Percentiles rank a stretch among this genome's conserved stretches.
These are phyloP conservation scores for Aspergillus mulundensis DNA, from an alignment of 495 filamentous ascomycete genomes.

Conservation along the genomic window DNA sequence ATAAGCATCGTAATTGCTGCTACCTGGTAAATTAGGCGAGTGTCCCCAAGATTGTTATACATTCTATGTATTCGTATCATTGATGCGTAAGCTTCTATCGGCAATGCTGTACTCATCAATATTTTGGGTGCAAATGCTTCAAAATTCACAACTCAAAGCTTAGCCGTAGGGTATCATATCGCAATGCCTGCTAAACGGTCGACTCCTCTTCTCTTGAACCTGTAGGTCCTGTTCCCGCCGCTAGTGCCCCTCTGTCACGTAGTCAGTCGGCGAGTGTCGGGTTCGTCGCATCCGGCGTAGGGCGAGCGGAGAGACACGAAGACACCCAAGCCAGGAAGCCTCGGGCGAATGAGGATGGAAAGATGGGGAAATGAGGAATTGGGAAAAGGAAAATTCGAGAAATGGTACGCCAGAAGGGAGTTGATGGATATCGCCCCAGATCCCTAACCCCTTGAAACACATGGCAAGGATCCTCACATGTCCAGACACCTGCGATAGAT, in stretches of 20 bases:
- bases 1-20: background rate
- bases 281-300: constrained; percentile 2
- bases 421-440: constrained; percentile 7
- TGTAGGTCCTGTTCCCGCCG: constrained; percentile 6
- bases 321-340: constrained; percentile 19
- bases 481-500: constrained; percentile 22
- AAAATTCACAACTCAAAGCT: constrained; percentile 34
- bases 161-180: constrained; percentile 50
- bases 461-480: constrained; percentile 15
- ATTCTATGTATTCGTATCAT: constrained; percentile 9
- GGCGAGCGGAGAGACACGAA: constrained; percentile 1
- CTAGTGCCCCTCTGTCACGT: background rate
- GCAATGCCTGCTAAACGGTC: constrained; percentile 48
- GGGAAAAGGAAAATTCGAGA: constrained; percentile 6
- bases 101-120: constrained; percentile 13
- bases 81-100: constrained; percentile 13
- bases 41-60: background rate
- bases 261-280: background rate
- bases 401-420: constrained; percentile 10
- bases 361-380: background rate
- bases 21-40: background rate
- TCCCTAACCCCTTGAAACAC: constrained; percentile 15
- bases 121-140: constrained; percentile 25
- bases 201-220: constrained; percentile 39
- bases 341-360: constrained; percentile 7